Base-by-base conservation (phyloP, 108 stramenopile species). In the Mediolabrus comicus region DNA sequence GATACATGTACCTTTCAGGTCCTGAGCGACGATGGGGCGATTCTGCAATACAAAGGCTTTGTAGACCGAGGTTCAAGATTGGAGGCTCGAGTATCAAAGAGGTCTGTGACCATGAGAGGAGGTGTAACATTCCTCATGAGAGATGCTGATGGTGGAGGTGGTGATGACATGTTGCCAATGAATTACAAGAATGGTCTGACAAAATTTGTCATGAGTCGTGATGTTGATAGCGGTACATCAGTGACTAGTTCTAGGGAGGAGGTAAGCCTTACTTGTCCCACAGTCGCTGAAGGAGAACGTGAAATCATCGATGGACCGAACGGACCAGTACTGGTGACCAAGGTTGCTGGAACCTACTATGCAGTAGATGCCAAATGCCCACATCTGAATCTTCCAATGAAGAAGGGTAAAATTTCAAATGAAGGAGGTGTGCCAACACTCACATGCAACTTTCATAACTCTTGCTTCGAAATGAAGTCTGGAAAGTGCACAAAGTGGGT, bases 1-100 rank as follows among this genome's bases (percentile, higher is more conserved):
- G 94, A 95, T 60, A 95, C 94, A 16, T 90, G 90, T 65, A 92
- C 91, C 34, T 95, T 95, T 65, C 91, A 92, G 72, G 88, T 91
- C 13, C 56, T 88, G 32, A 79, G 80, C 24, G 84, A 86, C 39
- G 90, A 89, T 54, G 90, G 86, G 24, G 83, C 89, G 7, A 83
- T 90, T 38, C 71, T 95, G 34, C 91, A 92, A 61, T 95, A 92
- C 63, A 85, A 85, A 31, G 94, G 94, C 9, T 95, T 91, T 71
- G 75, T 92, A 4, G 94, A 95, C 67, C 75, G 94, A 74, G 94
- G 94, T 13, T 87, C 88, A 27, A 75, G 94, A 51, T 66, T 95
- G 64, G 93, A 94, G 65, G 82, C 94, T 34, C 74, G 90, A 16
- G 83, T 92, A 69, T 91, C 89, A 0, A 89, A 89, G 43, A 62